Evolutionary conservation across 169 alveolate genomes (phyloP).

Genomic region (Eimeria maxima): DNA sequence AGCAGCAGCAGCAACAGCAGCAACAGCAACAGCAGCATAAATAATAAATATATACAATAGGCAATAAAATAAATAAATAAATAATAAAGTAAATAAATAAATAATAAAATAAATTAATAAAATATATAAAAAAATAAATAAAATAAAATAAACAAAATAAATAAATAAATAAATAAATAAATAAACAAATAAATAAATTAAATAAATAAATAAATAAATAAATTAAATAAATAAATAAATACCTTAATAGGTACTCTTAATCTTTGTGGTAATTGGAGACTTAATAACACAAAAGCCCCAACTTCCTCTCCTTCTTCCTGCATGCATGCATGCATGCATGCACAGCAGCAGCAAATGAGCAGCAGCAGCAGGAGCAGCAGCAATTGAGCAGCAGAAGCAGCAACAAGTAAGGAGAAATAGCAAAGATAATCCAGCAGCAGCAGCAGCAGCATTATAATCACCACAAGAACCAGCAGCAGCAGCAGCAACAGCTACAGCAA

Average conservation of each 20-base stretch:
- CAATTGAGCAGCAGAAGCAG: not conserved
- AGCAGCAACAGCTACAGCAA: not conserved
- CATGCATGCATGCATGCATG: not conserved
- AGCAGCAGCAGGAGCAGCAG: not conserved
- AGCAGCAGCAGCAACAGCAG: not conserved
- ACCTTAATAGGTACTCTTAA: conserved; percentile 4
- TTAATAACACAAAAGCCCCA: not conserved
- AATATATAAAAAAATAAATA: not conserved
- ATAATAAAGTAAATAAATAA: not conserved
- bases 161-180: not conserved
- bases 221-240: not conserved
- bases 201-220: not conserved
- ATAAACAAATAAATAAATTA: not conserved
- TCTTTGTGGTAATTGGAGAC: not conserved
- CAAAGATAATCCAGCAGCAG: not conserved
- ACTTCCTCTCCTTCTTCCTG: not conserved
- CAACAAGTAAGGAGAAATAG: too few species aligned
- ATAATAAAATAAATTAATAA: too few species aligned
- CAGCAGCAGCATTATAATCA: too few species aligned
- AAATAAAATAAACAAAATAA: not conserved
- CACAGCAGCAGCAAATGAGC: not conserved
- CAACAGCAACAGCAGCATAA: not conserved
- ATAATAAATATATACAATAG: not conserved
- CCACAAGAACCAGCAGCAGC: not conserved
- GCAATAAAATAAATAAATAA: not conserved